Conservation (phyloP, 257 asterid species). For the Solanum pinnatisectum region DNA sequence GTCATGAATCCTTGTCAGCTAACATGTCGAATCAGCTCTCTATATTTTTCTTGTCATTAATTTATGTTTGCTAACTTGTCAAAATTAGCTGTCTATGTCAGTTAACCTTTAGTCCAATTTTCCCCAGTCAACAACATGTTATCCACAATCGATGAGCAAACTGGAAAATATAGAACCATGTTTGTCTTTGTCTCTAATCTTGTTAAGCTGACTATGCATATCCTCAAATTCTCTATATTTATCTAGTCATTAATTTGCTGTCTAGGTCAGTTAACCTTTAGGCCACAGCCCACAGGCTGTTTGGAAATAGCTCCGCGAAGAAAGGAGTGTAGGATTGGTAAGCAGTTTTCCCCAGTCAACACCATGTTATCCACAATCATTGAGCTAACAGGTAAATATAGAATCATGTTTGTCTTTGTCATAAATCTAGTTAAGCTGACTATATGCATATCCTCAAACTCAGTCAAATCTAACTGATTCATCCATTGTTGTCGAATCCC, state of each 20-base stretch:
- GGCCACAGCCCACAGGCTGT: not conserved
- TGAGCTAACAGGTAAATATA: not conserved
- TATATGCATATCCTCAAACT: not conserved
- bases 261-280: not conserved
- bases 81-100: not conserved
- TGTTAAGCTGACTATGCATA: not conserved
- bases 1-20: not conserved
- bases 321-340: no score
- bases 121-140: not conserved
- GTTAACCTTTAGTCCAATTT: not conserved
- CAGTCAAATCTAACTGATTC: not conserved
- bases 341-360: not conserved
- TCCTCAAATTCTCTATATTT: not conserved
- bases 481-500: no score
- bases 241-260: not conserved
- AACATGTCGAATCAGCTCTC: not conserved
- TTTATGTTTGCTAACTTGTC: not conserved
- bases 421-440: not conserved
- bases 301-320: not conserved
- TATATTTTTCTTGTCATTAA: not conserved
- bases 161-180: not conserved
- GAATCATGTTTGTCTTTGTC: not conserved
- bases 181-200: not conserved
- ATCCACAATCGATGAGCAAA: not conserved
- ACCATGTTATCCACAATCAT: not conserved